A percentile compares a stretch with the other conserved stretches of the same genome.
phyloP scores from a whole-genome alignment of 345 rosid species.

The Eucalyptus polyanthemos region DNA sequence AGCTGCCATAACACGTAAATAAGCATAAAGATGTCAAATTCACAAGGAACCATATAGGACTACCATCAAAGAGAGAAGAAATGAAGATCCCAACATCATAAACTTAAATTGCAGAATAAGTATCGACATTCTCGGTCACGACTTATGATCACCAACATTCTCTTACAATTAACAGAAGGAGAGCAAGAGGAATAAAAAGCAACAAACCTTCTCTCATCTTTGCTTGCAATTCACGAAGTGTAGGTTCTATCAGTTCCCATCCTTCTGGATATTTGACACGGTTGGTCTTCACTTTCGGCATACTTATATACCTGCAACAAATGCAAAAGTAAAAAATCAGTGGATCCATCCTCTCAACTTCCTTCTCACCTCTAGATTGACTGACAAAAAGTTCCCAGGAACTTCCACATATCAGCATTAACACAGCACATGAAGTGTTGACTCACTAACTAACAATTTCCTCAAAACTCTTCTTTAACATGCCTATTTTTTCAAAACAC shows the following conservation, averaged over 20 bases:
- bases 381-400: neutral
- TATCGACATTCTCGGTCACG: neutral
- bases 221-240: slow-evolving; percentile 46
- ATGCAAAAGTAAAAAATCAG: neutral
- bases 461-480: neutral
- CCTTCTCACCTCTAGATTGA: neutral
- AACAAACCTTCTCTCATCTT: slow-evolving; percentile 76
- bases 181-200: neutral
- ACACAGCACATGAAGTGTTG: neutral
- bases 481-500: neutral
- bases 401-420: neutral
- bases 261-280: slow-evolving; percentile 61
- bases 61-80: neutral
- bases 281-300: slow-evolving; percentile 77
- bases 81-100: neutral
- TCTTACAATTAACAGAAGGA: neutral
- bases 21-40: neutral
- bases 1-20: slow-evolving; percentile 19
- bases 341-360: neutral
- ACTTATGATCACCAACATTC: neutral
- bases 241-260: slow-evolving; percentile 81
- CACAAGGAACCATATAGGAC: neutral
- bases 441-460: neutral
- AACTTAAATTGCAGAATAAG: neutral
- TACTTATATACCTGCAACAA: slow-evolving; percentile 8